Evolutionary conservation across 2,329 filamentous ascomycete genomes (phyloP).

Genomic region (Chrysoporthe puriensis): DNA sequence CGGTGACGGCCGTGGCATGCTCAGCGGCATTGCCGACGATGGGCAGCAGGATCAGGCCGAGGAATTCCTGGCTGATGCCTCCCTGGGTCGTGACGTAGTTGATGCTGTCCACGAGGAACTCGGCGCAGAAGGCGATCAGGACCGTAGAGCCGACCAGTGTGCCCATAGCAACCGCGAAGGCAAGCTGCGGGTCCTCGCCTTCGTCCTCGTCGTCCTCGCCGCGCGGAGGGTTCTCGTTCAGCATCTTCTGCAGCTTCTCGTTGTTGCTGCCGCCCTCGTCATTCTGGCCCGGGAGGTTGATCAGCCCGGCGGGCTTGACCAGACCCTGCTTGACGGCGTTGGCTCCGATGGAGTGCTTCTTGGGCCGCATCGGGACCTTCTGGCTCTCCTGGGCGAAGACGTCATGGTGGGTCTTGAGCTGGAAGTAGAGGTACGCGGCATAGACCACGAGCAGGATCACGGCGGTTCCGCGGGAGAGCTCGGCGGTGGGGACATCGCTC

Average conservation of each 20-base stretch:
- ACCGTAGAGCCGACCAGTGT: conserved; percentile 75
- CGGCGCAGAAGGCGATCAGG: conserved; percentile 79
- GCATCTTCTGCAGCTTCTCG: conserved; percentile 49
- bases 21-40: conserved; percentile 86
- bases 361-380: conserved; percentile 62
- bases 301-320: conserved; percentile 44
- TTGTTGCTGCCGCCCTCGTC: conserved; percentile 36
- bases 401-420: conserved; percentile 79
- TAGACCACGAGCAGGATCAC: conserved; percentile 87
- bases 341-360: conserved; percentile 34
- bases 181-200: conserved; percentile 73
- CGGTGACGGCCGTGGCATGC: conserved; percentile 79
- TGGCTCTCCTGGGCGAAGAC: conserved; percentile 82
- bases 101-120: conserved; percentile 77
- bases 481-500: conserved; percentile 54
- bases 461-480: conserved; percentile 72
- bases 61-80: conserved; percentile 71
- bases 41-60: conserved; percentile 78
- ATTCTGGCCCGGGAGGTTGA: conserved; percentile 38
- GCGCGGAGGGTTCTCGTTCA: conserved; percentile 44
- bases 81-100: conserved; percentile 65
- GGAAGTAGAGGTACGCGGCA: conserved; percentile 82
- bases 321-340: conserved; percentile 46
- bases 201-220: conserved; percentile 68
- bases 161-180: conserved; percentile 70